Evolutionary conservation across 345 rosid species (phyloP).

Genomic region (Lumnitzera littorea): DNA sequence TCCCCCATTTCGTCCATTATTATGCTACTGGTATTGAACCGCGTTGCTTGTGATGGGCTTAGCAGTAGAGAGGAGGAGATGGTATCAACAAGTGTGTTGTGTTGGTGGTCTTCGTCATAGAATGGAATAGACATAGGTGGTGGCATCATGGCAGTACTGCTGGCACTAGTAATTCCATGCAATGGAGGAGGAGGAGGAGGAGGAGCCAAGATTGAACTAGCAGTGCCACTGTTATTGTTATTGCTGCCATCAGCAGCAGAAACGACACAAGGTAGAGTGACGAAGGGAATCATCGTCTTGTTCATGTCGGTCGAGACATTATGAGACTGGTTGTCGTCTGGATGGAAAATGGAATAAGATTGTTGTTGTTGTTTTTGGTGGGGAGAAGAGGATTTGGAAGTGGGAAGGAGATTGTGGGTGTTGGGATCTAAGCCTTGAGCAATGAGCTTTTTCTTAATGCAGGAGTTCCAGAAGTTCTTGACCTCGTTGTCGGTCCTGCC

Average conservation of each 20-base stretch:
- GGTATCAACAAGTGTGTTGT: no score
- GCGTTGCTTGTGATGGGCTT: no score
- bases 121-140: no score
- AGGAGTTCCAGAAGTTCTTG: slow-evolving; percentile 61
- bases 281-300: slow-evolving; percentile 11
- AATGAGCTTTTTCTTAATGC: slow-evolving; percentile 58
- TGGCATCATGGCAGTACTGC: background rate
- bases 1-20: no score
- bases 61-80: no score
- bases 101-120: no score
- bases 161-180: background rate
- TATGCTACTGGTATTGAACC: no score
- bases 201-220: no score
- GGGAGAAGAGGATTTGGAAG: slow-evolving; percentile 2
- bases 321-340: background rate
- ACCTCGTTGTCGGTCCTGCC: slow-evolving; percentile 63
- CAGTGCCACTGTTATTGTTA: no score
- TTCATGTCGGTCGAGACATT: background rate
- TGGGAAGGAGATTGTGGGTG: slow-evolving; percentile 39
- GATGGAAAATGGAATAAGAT: background rate
- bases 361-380: background rate
- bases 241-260: background rate
- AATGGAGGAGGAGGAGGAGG: no score
- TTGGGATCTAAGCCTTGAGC: slow-evolving; percentile 49
- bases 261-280: slow-evolving; percentile 9